A percentile compares a stretch with the other conserved stretches of the same genome.
These are phyloP conservation scores for Ambrosia hybrid DNA, from an alignment of 140 eudicot species.

Conservation along the genomic window DNA sequence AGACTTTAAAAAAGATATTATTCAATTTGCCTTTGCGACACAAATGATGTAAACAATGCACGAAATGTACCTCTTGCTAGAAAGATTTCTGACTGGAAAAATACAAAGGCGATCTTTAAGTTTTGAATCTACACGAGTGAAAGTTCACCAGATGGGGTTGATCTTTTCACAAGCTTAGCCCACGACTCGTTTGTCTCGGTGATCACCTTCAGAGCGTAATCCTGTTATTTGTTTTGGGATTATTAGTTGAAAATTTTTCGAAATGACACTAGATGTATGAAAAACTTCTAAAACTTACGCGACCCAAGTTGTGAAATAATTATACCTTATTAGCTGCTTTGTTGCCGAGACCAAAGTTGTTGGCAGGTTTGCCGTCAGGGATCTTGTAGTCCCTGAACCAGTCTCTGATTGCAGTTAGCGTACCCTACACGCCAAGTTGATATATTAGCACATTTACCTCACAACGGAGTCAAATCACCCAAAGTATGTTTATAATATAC, in stretches of 20 bases:
- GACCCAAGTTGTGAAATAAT: neutral
- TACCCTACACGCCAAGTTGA: slow-evolving; percentile 52
- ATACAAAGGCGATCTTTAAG: slow-evolving; percentile 11
- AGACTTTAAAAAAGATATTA: slow-evolving; percentile 5
- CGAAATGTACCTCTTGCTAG: slow-evolving; percentile 24
- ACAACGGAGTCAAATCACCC: neutral
- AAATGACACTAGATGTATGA: neutral
- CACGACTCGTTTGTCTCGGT: slow-evolving; percentile 88
- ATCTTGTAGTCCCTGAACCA: slow-evolving; percentile 99
- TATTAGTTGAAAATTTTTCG: neutral
- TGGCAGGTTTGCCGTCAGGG: slow-evolving; percentile 99
- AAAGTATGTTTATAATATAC: neutral
- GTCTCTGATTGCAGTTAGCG: slow-evolving; percentile 97
- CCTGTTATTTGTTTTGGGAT: slow-evolving; percentile 45
- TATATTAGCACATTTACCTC: slow-evolving; percentile 13
- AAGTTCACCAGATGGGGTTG: slow-evolving; percentile 89
- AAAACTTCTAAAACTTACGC: neutral
- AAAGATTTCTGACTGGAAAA: neutral
- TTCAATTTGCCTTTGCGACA: slow-evolving; percentile 24
- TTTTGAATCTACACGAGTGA: slow-evolving; percentile 51
- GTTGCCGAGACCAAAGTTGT: slow-evolving; percentile 89
- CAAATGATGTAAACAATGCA: slow-evolving; percentile 29
- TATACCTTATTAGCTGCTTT: slow-evolving; percentile 84
- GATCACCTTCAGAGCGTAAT: slow-evolving; percentile 84
- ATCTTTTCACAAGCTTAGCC: slow-evolving; percentile 95